Percentiles rank a stretch among this genome's conserved stretches.
phyloP scores from a whole-genome alignment of 2,329 filamentous ascomycete genomes.

The Thelonectria blattea region DNA sequence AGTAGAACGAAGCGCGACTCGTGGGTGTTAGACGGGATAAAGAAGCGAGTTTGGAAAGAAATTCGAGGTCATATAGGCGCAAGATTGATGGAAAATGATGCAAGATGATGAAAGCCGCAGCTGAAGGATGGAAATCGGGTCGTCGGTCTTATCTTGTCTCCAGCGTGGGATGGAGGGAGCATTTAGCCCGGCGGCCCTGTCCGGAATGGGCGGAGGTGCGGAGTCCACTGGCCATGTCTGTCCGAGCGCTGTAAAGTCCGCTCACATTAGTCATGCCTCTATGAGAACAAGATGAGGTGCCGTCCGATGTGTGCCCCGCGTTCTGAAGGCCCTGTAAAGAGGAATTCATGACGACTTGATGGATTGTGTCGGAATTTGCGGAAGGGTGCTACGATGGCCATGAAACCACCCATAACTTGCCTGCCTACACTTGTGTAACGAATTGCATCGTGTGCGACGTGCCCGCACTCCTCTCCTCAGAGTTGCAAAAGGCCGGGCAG shows the following conservation, averaged over 20 bases:
- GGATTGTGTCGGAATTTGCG: too few species aligned
- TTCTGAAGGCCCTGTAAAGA: too few species aligned
- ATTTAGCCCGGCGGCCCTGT: not conserved
- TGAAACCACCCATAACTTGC: too few species aligned
- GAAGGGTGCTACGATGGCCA: too few species aligned
- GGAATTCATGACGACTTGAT: too few species aligned
- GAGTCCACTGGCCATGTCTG: not conserved
- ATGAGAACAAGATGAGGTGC: not conserved
- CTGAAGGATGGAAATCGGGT: constrained; percentile 1
- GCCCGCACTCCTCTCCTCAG: too few species aligned
- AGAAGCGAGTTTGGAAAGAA: too few species aligned
- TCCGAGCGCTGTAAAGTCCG: constrained; percentile 13
- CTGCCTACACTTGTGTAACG: too few species aligned
- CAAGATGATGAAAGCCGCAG: not conserved
- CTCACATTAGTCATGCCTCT: not conserved
- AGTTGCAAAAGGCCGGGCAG: too few species aligned
- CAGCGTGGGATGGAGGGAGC: not conserved
- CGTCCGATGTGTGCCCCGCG: too few species aligned
- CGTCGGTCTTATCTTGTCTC: not conserved
- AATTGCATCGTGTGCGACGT: too few species aligned
- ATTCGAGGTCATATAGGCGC: not conserved
- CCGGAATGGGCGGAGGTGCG: constrained; percentile 6
- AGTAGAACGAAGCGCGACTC: not conserved
- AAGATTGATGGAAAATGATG: not conserved
- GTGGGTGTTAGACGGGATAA: not conserved